phyloP scores from a whole-genome alignment of 441 rosid genomes.

The Geranium incanum region DNA sequence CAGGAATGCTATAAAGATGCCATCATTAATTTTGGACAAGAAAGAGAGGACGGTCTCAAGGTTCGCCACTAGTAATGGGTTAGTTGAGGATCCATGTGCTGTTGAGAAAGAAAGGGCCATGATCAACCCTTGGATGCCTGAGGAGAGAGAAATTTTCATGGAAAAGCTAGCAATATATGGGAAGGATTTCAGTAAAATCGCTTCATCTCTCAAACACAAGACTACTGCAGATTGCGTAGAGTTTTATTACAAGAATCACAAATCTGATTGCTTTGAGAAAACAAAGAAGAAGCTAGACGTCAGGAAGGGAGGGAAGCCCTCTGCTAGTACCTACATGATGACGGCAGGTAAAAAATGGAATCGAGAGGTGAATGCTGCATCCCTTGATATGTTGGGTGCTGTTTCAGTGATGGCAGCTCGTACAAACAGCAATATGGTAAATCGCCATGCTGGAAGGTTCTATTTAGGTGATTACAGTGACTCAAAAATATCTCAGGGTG shows the following conservation, averaged over 20 bases:
- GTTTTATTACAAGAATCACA: constrained; percentile 96
- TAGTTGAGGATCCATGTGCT: constrained; percentile 83
- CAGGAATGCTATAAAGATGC: constrained; percentile 76
- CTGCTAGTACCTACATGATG: constrained; percentile 53
- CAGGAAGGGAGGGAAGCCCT: constrained; percentile 49
- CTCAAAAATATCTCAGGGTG: constrained; percentile 36
- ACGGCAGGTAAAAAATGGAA: constrained; percentile 64
- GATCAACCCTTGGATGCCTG: constrained; percentile 57
- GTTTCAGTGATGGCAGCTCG: constrained; percentile 76
- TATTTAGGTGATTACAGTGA: constrained; percentile 36
- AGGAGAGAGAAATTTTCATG: constrained; percentile 72
- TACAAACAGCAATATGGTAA: constrained; percentile 39
- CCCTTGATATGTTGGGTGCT: constrained; percentile 69
- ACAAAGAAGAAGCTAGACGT: constrained; percentile 56
- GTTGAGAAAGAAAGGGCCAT: constrained; percentile 73
- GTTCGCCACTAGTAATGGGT: constrained; percentile 69
- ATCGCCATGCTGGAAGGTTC: constrained; percentile 38
- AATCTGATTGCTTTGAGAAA: constrained; percentile 78
- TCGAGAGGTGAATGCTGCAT: constrained; percentile 61
- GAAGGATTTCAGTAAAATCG: constrained; percentile 79
- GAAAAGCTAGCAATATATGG: constrained; percentile 67
- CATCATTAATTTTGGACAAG: constrained; percentile 69
- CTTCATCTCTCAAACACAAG: constrained; percentile 79
- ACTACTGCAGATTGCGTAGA: constrained; percentile 94
- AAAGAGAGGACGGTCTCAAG: constrained; percentile 55